A percentile compares a stretch with the other conserved stretches of the same genome.
These are phyloP conservation scores for Metahyphopichia silvanorum DNA, from an alignment of 805 yeast genomes.

Conservation along the genomic window DNA sequence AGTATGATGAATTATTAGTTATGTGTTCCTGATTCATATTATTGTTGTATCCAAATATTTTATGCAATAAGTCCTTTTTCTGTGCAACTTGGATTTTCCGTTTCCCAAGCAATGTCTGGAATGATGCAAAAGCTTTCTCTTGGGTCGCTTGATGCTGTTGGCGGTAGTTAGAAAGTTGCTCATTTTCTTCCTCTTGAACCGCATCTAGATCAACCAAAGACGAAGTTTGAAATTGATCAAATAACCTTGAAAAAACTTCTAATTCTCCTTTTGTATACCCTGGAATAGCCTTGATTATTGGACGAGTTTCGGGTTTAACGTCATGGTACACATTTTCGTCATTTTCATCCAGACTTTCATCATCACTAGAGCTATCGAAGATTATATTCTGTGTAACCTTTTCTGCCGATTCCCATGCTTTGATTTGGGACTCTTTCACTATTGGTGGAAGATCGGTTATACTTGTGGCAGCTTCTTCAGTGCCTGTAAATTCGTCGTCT, in stretches of 20 bases:
- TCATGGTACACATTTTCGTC: slow-evolving; percentile 9
- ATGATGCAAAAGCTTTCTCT: slow-evolving; percentile 30
- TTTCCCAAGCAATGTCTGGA: slow-evolving; percentile 29
- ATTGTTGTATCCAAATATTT: slow-evolving; percentile 38
- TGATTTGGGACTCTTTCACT: slow-evolving; percentile 38
- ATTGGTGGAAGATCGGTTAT: slow-evolving; percentile 33
- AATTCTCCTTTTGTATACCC: slow-evolving; percentile 38
- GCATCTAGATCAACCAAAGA: slow-evolving; percentile 1
- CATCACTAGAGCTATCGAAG: slow-evolving; percentile 27
- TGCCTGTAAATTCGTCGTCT: slow-evolving; percentile 3
- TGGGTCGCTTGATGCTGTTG: slow-evolving; percentile 30
- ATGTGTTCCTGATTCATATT: slow-evolving; percentile 35
- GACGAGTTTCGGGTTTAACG: slow-evolving; percentile 1
- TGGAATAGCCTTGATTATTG: slow-evolving; percentile 29
- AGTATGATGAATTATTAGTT: slow-evolving; percentile 39
- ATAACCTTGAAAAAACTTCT: slow-evolving; percentile 18
- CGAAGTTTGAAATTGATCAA: slow-evolving; percentile 8
- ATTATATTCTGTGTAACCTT: slow-evolving; percentile 33
- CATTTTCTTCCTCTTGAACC: slow-evolving; percentile 19
- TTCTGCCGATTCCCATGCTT: slow-evolving; percentile 46
- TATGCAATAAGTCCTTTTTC: slow-evolving; percentile 36
- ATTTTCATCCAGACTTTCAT: slow-evolving; percentile 15
- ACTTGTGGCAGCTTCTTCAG: too few relatives aligned
- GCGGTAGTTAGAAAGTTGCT: slow-evolving; percentile 23
- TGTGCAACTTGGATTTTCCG: slow-evolving; percentile 39